Base-by-base conservation (phyloP, 2,329 filamentous ascomycete species). In the Aspergillus brunneoviolaceus region DNA sequence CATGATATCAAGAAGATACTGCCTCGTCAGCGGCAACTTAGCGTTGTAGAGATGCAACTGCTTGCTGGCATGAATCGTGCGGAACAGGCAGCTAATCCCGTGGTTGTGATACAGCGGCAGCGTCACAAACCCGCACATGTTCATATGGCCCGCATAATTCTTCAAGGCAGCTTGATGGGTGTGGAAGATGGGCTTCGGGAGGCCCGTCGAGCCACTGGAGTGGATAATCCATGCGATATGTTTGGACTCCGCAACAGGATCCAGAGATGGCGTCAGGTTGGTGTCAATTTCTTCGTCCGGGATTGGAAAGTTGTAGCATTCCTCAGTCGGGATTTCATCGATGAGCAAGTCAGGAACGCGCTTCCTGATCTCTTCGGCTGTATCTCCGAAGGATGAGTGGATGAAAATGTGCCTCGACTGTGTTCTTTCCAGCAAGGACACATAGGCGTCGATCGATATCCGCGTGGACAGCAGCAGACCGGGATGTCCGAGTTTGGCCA, bases 121-220 rank as follows among this genome's bases (percentile, higher is more conserved):
- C 2, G 85, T 83, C 50, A 85, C 77, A 59, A 87, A 83, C 0
- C 79, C 79, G 23, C 76, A 76, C 74, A 84, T 72, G 3, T 75
- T 76, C 65, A 81, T 78, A 25, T 77, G 78, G 11, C 74, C 76
- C 0, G 69, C 66, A 12, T 80, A 83, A 55, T 83, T 84, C 9
- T 76, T 76, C 9, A 87, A 70, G 6, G 79, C 80, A 12, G 80
- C 77, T 10, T 72, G 69, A 56, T 89, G 84, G 0, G 81, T 84
- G 52, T 85, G 81, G 60, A 80, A 85, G 50, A 89, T 87, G 0
- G 86, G 85, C 62, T 88, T 88, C 0, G 86, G 86, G 0, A 88
- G 75, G 0, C 86, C 85, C 0, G 87, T 87, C 0, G 82, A 85
- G 7, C 86, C 85, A 19, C 77, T 79, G 2, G 80, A 81, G 63